These are phyloP conservation scores for Castanea crenata DNA, from an alignment of 306 rosid species.

Conservation along the genomic window DNA sequence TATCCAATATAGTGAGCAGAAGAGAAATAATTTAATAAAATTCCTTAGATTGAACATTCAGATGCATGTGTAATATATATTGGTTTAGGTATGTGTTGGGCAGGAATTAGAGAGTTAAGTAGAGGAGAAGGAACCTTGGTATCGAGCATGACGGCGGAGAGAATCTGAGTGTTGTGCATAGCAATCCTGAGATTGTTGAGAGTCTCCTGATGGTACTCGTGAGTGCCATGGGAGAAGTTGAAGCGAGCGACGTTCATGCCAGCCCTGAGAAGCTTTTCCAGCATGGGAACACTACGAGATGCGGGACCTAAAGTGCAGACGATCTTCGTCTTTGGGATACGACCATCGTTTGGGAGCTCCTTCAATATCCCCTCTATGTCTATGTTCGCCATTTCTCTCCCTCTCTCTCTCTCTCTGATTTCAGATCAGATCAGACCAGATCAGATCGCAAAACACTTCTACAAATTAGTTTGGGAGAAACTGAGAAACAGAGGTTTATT, in stretches of 20 bases:
- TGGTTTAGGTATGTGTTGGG: neutral
- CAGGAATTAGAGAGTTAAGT: neutral
- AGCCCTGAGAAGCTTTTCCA: slow-evolving; percentile 77
- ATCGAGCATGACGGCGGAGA: slow-evolving; percentile 93
- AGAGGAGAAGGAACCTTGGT: slow-evolving; percentile 53
- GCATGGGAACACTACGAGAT: slow-evolving; percentile 75
- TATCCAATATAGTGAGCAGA: neutral
- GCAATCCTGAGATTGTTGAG: slow-evolving; percentile 76
- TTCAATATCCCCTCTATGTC: slow-evolving; percentile 80
- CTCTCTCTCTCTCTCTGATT: too few species aligned
- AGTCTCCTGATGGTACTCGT: slow-evolving; percentile 89
- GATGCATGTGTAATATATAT: neutral
- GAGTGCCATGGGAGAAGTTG: slow-evolving; percentile 93
- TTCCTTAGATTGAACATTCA: neutral
- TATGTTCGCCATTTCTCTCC: slow-evolving; percentile 57
- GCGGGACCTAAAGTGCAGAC: slow-evolving; percentile 93
- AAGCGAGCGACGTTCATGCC: slow-evolving; percentile 97
- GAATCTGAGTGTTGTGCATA: slow-evolving; percentile 77
- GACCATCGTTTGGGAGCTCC: slow-evolving; percentile 69
- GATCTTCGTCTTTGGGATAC: slow-evolving; percentile 84
- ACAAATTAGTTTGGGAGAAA: too few species aligned
- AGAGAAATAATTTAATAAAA: neutral
- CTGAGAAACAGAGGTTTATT: too few species aligned
- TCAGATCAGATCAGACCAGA: too few species aligned
- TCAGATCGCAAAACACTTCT: too few species aligned